Conservation (phyloP, 192 early-diverging fungal species). For the Diversispora eburnea region DNA sequence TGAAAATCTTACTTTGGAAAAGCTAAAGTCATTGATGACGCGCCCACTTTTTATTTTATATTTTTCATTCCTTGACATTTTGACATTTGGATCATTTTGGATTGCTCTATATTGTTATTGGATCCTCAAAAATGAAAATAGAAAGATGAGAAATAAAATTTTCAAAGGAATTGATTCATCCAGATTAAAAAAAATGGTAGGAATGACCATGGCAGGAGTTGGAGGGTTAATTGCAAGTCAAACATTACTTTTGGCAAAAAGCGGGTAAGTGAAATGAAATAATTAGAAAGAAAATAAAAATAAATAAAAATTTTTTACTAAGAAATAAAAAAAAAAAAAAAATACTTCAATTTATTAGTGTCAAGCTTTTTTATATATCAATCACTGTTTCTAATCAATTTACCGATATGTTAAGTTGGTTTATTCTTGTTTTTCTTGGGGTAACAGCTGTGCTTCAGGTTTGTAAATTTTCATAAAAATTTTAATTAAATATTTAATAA, state of each 20-base stretch:
- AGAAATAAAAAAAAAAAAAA: background rate
- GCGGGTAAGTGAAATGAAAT: constrained; percentile 38
- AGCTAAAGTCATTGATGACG: constrained; percentile 5
- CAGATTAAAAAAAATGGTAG: constrained; percentile 48
- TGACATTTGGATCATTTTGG: constrained; percentile 14
- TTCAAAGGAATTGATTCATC: constrained; percentile 30
- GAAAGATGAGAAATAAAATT: constrained; percentile 30
- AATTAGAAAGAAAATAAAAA: background rate
- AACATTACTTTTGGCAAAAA: constrained; percentile 56
- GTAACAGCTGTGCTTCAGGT: constrained; percentile 56
- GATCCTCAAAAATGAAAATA: constrained; percentile 24
- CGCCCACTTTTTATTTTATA: constrained; percentile 10
- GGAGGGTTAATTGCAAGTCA: constrained; percentile 58
- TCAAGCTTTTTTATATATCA: constrained; percentile 42
- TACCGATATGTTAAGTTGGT: constrained; percentile 49
- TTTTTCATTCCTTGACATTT: constrained; percentile 11
- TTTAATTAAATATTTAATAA: background rate
- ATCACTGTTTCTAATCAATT: constrained; percentile 47
- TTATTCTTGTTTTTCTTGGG: constrained; percentile 47
- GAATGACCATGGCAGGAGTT: constrained; percentile 53
- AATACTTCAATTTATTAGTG: constrained; percentile 22
- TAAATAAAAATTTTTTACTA: constrained; percentile 13
- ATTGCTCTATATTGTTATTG: constrained; percentile 23
- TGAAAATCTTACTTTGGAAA: constrained; percentile 33
- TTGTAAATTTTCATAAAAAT: constrained; percentile 8